Base-by-base conservation (phyloP, 495 filamentous ascomycete genomes). In the Neurospora hispaniola region DNA sequence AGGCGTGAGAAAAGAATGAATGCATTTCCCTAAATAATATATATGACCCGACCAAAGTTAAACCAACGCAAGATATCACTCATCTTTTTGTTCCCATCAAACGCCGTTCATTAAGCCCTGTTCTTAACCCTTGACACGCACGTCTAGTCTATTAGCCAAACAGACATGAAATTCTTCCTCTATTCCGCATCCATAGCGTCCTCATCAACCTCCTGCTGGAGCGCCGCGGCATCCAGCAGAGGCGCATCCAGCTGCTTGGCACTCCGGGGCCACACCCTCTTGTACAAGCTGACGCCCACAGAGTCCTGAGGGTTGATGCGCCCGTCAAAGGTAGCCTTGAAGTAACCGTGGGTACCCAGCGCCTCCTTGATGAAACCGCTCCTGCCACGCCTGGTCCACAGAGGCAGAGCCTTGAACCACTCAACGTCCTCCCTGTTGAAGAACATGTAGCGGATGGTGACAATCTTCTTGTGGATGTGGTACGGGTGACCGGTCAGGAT, bases 371-470 rank as follows among this genome's bases (percentile, higher is more conserved):
- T 89, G 76, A 89, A 96, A 14, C 96, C 96, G 74, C 87, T 90
- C 77, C 95, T 87, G 2, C 96, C 96, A 69, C 96, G 83, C 82
- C 88, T 93, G 42, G 96, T 99, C 93, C 95, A 99, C 72, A 99
- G 83, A 75, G 94, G 94, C 79, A 99, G 82, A 4, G 94, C 94
- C 81, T 97, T 97, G 86, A 98, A 99, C 94, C 94, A 99, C 75
- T 90, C 86, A 59, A 99, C 91, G 79, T 99, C 96, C 81, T 97
- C 93, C 18, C 88, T 81, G 82, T 97, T 97, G 88, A 99, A 99
- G 86, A 99, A 99, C 96, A 99, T 98, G 87, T 98, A 98, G 35
- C 96, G 90, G 31, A 99, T 89, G 1, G 96, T 98, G 71, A 98
- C 96, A 35, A 98, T 84, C 81, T 92, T 93, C 85, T 95, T 96